Evolutionary conservation across 2,329 filamentous ascomycete genomes (phyloP).

Genomic region (Cadophora malorum): DNA sequence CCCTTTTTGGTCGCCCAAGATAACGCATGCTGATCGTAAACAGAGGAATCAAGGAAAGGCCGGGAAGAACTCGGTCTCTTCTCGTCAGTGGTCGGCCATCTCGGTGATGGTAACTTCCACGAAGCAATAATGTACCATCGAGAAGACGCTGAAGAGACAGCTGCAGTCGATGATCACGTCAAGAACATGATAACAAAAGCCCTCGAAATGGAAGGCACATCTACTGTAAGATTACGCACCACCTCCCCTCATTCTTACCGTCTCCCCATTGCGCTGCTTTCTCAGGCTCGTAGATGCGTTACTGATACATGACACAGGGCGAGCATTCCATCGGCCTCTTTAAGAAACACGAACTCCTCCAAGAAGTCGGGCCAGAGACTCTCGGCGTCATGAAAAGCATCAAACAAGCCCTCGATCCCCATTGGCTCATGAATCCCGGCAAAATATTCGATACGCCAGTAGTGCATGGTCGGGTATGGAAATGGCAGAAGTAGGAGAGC

Average conservation of each 20-base stretch:
- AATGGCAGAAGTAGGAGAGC: slow-evolving; percentile 8
- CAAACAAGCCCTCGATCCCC: slow-evolving; percentile 79
- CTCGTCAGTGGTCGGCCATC: slow-evolving; percentile 84
- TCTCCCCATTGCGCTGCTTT: too few species aligned
- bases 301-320: slow-evolving; percentile 50
- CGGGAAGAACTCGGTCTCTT: slow-evolving; percentile 84
- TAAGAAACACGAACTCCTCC: slow-evolving; percentile 78
- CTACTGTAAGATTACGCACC: too few species aligned
- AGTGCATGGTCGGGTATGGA: background rate
- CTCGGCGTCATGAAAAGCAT: slow-evolving; percentile 83
- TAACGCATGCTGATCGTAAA: background rate
- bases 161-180: slow-evolving; percentile 78
- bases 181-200: slow-evolving; percentile 87
- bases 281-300: too few species aligned
- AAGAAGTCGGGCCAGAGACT: slow-evolving; percentile 80
- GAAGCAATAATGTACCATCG: slow-evolving; percentile 87
- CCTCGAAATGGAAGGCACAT: slow-evolving; percentile 90
- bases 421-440: slow-evolving; percentile 82
- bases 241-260: too few species aligned
- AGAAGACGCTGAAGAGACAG: slow-evolving; percentile 70
- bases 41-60: slow-evolving; percentile 79
- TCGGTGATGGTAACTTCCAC: slow-evolving; percentile 94
- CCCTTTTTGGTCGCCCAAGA: background rate
- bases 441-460: slow-evolving; percentile 34
- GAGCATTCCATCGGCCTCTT: slow-evolving; percentile 86